phyloP scores from a whole-genome alignment of 164 flowering plant genomes.

The Platanus orientalis region DNA sequence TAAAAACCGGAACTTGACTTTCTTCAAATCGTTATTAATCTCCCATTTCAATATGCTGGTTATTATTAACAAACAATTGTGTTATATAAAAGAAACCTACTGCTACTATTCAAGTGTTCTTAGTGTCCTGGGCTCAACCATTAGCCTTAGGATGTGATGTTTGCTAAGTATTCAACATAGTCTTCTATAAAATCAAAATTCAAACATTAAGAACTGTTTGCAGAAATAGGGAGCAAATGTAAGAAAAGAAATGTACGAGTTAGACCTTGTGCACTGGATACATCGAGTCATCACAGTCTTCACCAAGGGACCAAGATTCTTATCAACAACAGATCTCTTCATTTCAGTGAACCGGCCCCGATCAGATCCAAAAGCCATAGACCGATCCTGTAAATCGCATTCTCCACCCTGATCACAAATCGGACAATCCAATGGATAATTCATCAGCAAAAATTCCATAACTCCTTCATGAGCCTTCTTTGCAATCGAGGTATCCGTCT shows the following conservation, averaged over 20 bases:
- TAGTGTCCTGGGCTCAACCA: too few relatives aligned
- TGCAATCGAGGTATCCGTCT: slow-evolving; percentile 92
- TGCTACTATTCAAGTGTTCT: too few relatives aligned
- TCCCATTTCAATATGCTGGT: too few relatives aligned
- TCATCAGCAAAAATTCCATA: slow-evolving; percentile 98
- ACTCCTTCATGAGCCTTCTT: slow-evolving; percentile 98
- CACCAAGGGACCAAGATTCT: slow-evolving; percentile 96
- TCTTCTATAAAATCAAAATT: background rate
- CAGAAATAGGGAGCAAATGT: background rate
- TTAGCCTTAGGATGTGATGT: too few relatives aligned
- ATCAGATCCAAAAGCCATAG: slow-evolving; percentile 99
- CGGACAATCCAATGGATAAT: slow-evolving; percentile 98
- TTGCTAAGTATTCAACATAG: background rate
- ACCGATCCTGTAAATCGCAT: slow-evolving; percentile 99
- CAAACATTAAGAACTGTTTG: background rate
- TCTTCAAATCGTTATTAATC: too few relatives aligned
- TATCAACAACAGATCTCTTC: slow-evolving; percentile 98
- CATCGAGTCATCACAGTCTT: slow-evolving; percentile 99
- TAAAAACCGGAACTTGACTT: too few relatives aligned
- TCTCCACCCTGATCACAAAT: slow-evolving; percentile 99
- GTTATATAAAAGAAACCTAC: too few relatives aligned
- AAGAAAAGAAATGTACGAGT: background rate
- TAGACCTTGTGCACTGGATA: slow-evolving; percentile 95
- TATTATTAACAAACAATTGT: too few relatives aligned
- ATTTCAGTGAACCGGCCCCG: slow-evolving; percentile 96